phyloP scores from a whole-genome alignment of 257 asterid species.

The Solanum gracilifrons region DNA sequence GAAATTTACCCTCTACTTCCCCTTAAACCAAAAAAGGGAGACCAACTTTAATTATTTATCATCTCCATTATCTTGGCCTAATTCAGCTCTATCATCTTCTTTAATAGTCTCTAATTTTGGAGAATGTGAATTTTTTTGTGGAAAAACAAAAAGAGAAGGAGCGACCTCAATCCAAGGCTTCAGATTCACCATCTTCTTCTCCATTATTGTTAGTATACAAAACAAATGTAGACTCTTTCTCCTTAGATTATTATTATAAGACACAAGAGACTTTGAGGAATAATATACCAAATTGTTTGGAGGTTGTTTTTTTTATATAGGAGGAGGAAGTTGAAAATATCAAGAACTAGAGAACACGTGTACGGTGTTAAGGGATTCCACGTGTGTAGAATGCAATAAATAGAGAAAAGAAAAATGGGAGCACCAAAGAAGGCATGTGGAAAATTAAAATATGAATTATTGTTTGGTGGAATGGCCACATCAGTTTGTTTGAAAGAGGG shows the following conservation, averaged over 20 bases:
- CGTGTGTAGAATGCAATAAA: not conserved
- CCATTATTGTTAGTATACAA: not conserved
- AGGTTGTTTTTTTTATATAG: not conserved
- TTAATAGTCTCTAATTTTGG: conserved; percentile 35
- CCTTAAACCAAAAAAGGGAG: not conserved
- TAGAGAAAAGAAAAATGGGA: not conserved
- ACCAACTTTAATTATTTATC: not conserved
- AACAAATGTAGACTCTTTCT: not conserved
- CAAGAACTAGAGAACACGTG: not conserved
- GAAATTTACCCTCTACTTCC: not conserved
- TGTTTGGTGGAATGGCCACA: not conserved
- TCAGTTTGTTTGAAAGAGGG: not conserved
- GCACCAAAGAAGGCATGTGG: not conserved
- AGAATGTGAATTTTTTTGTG: conserved; percentile 18
- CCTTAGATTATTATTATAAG: not conserved
- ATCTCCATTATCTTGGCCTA: not conserved
- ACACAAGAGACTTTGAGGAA: not conserved
- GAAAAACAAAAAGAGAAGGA: conserved; percentile 16
- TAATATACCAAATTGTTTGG: not conserved
- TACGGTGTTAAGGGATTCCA: not conserved
- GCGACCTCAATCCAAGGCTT: conserved; percentile 24
- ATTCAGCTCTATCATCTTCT: conserved; percentile 21
- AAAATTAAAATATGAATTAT: not conserved
- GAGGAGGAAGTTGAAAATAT: not conserved
- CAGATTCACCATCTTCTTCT: not conserved